These are phyloP conservation scores for Calocera viscosa DNA, from an alignment of 768 basidiomycete species.

Conservation along the genomic window DNA sequence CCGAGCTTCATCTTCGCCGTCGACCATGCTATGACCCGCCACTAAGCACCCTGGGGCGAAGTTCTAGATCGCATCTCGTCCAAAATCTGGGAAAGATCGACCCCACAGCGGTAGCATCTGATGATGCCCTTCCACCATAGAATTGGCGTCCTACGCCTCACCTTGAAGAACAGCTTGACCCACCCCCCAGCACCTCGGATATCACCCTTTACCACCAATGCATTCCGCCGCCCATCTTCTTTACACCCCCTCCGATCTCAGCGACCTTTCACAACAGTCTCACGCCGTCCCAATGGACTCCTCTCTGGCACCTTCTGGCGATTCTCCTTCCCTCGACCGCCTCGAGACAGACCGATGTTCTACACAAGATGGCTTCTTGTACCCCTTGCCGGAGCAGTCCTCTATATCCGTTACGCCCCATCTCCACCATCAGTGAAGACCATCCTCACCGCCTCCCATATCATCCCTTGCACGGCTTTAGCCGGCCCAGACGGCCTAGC, in stretches of 20 bases:
- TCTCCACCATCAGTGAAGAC: background rate
- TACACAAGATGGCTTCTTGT: background rate
- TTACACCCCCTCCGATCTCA: background rate
- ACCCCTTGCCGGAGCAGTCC: background rate
- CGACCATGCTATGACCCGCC: background rate
- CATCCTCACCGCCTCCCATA: conserved; percentile 4
- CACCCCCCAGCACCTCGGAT: background rate
- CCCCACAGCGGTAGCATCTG: background rate
- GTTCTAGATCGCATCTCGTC: background rate
- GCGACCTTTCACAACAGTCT: background rate
- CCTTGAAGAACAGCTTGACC: background rate
- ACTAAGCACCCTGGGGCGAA: background rate
- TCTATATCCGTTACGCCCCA: background rate
- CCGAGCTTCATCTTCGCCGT: background rate
- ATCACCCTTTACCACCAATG: background rate
- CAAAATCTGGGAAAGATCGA: background rate
- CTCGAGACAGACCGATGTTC: background rate
- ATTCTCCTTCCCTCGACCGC: background rate
- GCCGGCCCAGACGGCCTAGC: background rate
- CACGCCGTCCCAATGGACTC: background rate
- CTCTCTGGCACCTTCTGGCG: conserved; percentile 3
- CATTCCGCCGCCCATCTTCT: background rate
- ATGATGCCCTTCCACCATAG: background rate
- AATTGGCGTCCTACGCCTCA: background rate
- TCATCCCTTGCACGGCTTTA: conserved; percentile 7